A percentile compares a stretch with the other conserved stretches of the same genome.
Evolutionary conservation across 257 asterid species (phyloP).

Genomic region (Scutellaria baicalensis): DNA sequence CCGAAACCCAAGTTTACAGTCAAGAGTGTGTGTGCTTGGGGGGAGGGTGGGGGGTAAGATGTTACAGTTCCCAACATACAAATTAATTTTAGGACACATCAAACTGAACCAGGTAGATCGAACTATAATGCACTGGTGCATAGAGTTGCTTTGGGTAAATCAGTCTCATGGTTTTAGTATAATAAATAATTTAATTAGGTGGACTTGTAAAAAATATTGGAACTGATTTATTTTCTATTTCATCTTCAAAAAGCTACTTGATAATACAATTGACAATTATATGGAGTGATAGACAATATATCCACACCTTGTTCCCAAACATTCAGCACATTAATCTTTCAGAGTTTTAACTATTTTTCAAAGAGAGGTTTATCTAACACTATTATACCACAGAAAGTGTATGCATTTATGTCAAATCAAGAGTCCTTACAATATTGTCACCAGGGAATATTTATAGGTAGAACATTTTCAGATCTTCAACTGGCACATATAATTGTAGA

Average conservation of each 20-base stretch:
- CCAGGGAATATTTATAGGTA: not conserved
- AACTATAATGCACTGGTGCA: not conserved
- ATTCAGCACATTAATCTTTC: not conserved
- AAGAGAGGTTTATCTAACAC: not conserved
- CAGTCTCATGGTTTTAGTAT: not conserved
- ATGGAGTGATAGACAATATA: not conserved
- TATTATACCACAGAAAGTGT: not conserved
- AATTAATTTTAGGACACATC: not conserved
- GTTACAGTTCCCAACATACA: not conserved
- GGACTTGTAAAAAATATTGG: not conserved
- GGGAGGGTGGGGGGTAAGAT: not conserved
- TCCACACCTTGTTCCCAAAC: not conserved
- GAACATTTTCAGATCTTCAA: not conserved
- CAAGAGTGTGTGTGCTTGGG: not conserved
- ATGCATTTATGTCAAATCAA: not conserved
- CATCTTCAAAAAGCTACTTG: not conserved
- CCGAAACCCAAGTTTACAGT: not conserved
- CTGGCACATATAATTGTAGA: not conserved
- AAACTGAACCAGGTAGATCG: not conserved
- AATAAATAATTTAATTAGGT: not conserved
- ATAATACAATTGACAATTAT: not conserved
- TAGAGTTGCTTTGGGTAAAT: not conserved
- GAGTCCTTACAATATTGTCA: not conserved
- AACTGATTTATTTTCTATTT: not conserved
- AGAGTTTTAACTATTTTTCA: not conserved